phyloP scores from a whole-genome alignment of 2,329 filamentous ascomycete species.

The Lasiodiplodia gonubiensis region DNA sequence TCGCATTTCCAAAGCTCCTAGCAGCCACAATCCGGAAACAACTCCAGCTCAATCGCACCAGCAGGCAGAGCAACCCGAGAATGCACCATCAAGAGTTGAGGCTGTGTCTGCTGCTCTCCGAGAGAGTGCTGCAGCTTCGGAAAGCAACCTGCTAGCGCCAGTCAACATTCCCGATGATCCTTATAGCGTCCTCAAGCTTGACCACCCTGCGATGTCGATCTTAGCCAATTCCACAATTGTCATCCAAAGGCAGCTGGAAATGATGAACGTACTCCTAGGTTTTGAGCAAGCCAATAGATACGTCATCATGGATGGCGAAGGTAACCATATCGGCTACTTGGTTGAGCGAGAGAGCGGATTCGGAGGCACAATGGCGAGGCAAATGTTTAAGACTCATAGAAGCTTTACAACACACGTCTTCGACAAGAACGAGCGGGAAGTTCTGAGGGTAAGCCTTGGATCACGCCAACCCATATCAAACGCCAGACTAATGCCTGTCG shows the following conservation, averaged over 20 bases:
- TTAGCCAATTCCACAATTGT: slow-evolving; percentile 67
- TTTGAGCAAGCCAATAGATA: slow-evolving; percentile 72
- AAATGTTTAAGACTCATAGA: slow-evolving; percentile 66
- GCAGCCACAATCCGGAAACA: not conserved
- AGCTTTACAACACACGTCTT: slow-evolving; percentile 71
- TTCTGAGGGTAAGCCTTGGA: slow-evolving; percentile 52
- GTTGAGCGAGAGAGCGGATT: slow-evolving; percentile 68
- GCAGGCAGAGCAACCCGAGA: not conserved
- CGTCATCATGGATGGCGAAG: slow-evolving; percentile 68
- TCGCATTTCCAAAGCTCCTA: too few species aligned
- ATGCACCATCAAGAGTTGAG: slow-evolving; percentile 42
- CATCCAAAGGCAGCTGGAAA: slow-evolving; percentile 67
- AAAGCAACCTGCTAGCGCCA: slow-evolving; percentile 62
- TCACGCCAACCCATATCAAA: slow-evolving; percentile 40
- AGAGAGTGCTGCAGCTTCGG: slow-evolving; percentile 44
- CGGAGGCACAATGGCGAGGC: slow-evolving; percentile 61
- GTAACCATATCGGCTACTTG: slow-evolving; percentile 68
- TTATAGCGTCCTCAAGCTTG: slow-evolving; percentile 62
- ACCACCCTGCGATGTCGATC: slow-evolving; percentile 63
- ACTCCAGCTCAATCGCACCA: not conserved
- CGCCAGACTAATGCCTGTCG: slow-evolving; percentile 40
- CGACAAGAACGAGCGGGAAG: slow-evolving; percentile 64
- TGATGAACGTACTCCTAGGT: slow-evolving; percentile 70
- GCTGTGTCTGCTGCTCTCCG: slow-evolving; percentile 54
- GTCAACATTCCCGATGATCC: slow-evolving; percentile 68